Evolutionary conservation across 1,284 basidiomycete genomes (phyloP).

Genomic region (Ceratobasidium theobromae): DNA sequence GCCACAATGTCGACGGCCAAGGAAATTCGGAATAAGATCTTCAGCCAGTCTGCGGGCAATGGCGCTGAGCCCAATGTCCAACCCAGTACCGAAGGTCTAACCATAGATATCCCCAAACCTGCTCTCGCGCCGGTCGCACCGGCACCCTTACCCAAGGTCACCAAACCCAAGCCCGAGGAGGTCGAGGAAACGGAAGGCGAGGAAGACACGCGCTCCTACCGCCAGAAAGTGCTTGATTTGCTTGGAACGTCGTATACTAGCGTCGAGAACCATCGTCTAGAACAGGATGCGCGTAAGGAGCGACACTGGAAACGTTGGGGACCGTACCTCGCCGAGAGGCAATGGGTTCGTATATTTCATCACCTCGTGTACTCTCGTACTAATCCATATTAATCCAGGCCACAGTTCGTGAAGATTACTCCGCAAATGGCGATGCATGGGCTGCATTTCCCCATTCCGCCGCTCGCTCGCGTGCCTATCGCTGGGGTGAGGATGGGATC

Average conservation of each 20-base stretch:
- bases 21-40: constrained; percentile 76
- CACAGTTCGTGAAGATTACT: constrained; percentile 98
- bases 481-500: constrained; percentile 98
- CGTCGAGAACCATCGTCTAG: constrained; percentile 68
- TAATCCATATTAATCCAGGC: constrained; percentile 46
- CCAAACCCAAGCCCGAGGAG: constrained; percentile 31
- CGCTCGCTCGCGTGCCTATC: constrained; percentile 89
- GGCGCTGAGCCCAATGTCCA: constrained; percentile 34
- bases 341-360: constrained; percentile 73
- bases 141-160: constrained; percentile 15
- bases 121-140: constrained; percentile 43
- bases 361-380: constrained; percentile 24
- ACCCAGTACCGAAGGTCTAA: constrained; percentile 54
- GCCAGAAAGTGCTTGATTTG: constrained; percentile 59
- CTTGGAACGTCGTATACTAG: constrained; percentile 65
- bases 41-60: constrained; percentile 50
- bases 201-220: constrained; percentile 48
- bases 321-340: constrained; percentile 93
- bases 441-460: constrained; percentile 96
- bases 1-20: constrained; percentile 48
- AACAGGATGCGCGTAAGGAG: constrained; percentile 64
- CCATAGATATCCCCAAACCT: constrained; percentile 76
- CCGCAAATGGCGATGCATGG: constrained; percentile 95
- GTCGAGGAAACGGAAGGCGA: constrained; percentile 38
- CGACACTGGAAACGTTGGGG: constrained; percentile 98